Conservation (phyloP, 805 yeast genomes). For the Saccharomycopsis oosterbeekiorum region DNA sequence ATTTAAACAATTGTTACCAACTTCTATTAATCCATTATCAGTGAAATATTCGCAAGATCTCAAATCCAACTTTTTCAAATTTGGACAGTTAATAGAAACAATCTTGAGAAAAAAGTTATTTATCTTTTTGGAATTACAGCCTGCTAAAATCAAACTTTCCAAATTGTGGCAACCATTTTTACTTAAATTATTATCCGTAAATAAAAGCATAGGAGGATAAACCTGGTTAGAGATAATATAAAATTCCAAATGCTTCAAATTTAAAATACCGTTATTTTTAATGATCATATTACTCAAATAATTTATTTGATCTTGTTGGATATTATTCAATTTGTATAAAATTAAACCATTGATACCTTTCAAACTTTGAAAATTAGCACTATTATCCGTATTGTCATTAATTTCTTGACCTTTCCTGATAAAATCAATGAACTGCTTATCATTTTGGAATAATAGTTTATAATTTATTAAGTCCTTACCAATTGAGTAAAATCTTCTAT, state of each 20-base stretch:
- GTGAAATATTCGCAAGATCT: constrained; percentile 76
- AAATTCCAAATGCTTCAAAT: constrained; percentile 61
- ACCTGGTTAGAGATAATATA: constrained; percentile 42
- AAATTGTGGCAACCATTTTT: constrained; percentile 19
- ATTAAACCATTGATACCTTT: constrained; percentile 29
- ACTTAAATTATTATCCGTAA: constrained; percentile 23
- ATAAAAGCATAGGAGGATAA: constrained; percentile 36
- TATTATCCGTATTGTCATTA: constrained; percentile 1
- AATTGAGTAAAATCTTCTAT: constrained; percentile 51
- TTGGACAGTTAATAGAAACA: constrained; percentile 47
- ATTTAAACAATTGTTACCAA: constrained; percentile 50
- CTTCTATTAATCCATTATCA: constrained; percentile 63
- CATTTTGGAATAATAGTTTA: constrained; percentile 45
- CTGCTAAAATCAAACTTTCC: constrained; percentile 54
- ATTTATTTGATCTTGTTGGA: constrained; percentile 46
- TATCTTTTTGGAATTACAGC: constrained; percentile 44
- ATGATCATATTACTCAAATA: constrained; percentile 35
- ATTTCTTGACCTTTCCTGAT: constrained; percentile 20
- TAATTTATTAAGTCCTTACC: constrained; percentile 46
- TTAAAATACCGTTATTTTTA: constrained; percentile 21
- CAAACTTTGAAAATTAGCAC: constrained; percentile 13
- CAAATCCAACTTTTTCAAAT: constrained; percentile 56
- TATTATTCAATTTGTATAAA: constrained; percentile 52
- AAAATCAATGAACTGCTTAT: constrained; percentile 36
- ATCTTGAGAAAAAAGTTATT: constrained; percentile 48